phyloP scores from a whole-genome alignment of 768 basidiomycete species.

The Clitopilus hobsonii region DNA sequence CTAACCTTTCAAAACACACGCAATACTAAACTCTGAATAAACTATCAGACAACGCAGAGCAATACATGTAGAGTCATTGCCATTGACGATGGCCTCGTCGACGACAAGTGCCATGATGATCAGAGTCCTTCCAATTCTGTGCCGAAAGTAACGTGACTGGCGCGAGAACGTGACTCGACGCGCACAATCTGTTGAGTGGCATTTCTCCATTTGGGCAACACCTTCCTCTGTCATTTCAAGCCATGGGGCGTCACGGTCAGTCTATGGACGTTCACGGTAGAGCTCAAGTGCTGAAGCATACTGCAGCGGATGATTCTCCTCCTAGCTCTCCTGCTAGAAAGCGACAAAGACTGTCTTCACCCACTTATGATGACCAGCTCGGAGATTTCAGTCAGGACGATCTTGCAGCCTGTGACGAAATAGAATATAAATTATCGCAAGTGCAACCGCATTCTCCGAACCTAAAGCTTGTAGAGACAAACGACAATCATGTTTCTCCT shows the following conservation, averaged over 20 bases:
- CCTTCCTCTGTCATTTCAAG: not conserved
- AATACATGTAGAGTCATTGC: not conserved
- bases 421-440: conserved; percentile 44
- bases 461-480: not conserved
- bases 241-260: not conserved
- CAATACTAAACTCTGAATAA: too few species aligned
- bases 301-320: conserved; percentile 19
- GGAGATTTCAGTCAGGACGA: conserved; percentile 51
- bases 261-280: not conserved
- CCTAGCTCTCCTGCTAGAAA: conserved; percentile 47
- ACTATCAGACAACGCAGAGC: too few species aligned
- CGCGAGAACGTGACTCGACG: conserved; percentile 7
- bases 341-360: conserved; percentile 60
- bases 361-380: conserved; percentile 55
- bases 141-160: not conserved
- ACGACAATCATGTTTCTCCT: too few species aligned
- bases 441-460: conserved; percentile 7
- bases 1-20: too few species aligned
- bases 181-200: not conserved
- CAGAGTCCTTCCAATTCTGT: not conserved
- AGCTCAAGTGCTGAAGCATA: conserved; percentile 7
- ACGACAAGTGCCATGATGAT: not conserved
- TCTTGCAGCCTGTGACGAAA: conserved; percentile 47
- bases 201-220: not conserved
- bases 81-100: not conserved